Evolutionary conservation across 805 yeast species (phyloP).

Genomic region (Nakazawaea peltata): DNA sequence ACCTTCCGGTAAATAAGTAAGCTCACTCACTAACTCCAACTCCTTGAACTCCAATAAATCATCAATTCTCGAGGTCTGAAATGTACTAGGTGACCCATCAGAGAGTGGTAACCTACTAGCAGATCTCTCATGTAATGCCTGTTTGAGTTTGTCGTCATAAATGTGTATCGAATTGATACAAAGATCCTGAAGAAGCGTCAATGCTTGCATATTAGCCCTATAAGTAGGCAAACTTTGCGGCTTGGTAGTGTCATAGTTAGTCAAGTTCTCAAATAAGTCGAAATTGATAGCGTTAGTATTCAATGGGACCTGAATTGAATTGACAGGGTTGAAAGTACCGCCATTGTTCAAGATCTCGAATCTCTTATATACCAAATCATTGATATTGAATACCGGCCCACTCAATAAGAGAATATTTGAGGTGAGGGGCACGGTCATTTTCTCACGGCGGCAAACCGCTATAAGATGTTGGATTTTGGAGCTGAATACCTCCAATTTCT

Average conservation of each 20-base stretch:
- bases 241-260: slow-evolving; percentile 21
- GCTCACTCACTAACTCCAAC: slow-evolving; percentile 5
- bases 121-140: slow-evolving; percentile 17
- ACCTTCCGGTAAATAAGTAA: not conserved
- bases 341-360: slow-evolving; percentile 26
- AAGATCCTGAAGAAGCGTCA: slow-evolving; percentile 20
- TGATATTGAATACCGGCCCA: slow-evolving; percentile 33
- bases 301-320: slow-evolving; percentile 29
- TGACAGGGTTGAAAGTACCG: slow-evolving; percentile 35
- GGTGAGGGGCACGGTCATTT: slow-evolving; percentile 16
- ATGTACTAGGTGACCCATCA: slow-evolving; percentile 10
- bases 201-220: slow-evolving; percentile 17
- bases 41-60: slow-evolving; percentile 15
- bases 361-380: slow-evolving; percentile 29
- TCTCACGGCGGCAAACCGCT: no score
- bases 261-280: slow-evolving; percentile 25
- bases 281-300: slow-evolving; percentile 25
- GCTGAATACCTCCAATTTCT: slow-evolving; percentile 4
- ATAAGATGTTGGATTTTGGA: not conserved
- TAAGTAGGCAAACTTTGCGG: slow-evolving; percentile 20
- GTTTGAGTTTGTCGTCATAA: slow-evolving; percentile 18
- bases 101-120: slow-evolving; percentile 9
- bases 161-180: slow-evolving; percentile 20
- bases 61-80: slow-evolving; percentile 12
- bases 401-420: slow-evolving; percentile 22